phyloP scores from a whole-genome alignment of 2,329 filamentous ascomycete species.

The Pezicula rhizophila region DNA sequence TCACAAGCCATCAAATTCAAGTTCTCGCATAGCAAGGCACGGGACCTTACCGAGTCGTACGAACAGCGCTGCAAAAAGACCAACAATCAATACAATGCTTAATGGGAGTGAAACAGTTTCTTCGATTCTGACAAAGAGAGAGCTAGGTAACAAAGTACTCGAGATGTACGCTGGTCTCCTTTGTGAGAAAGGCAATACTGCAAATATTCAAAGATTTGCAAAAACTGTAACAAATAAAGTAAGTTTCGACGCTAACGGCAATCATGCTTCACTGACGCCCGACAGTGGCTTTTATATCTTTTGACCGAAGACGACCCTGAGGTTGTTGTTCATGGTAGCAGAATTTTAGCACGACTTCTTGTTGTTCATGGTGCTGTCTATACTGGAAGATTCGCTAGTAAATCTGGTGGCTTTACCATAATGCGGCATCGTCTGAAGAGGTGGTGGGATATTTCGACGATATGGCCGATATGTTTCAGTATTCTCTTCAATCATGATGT shows the following conservation, averaged over 20 bases:
- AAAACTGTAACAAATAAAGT: constrained; percentile 94
- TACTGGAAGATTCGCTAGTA: constrained; percentile 81
- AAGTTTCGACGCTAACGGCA: constrained; percentile 24
- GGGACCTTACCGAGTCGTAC: constrained; percentile 35
- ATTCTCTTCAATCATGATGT: constrained; percentile 84
- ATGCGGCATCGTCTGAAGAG: constrained; percentile 75
- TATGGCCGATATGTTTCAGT: constrained; percentile 86
- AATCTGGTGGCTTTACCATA: constrained; percentile 81
- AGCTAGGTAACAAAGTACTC: constrained; percentile 69
- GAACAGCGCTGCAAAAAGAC: constrained; percentile 25
- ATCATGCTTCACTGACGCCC: constrained; percentile 24
- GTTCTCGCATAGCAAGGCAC: constrained; percentile 46
- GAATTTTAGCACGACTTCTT: constrained; percentile 77
- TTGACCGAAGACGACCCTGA: constrained; percentile 81
- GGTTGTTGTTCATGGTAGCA: constrained; percentile 73
- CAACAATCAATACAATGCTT: constrained; percentile 19
- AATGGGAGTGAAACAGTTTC: constrained; percentile 27
- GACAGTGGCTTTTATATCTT: constrained; percentile 83
- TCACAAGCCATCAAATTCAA: constrained; percentile 49
- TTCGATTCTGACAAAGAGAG: constrained; percentile 52
- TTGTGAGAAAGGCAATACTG: constrained; percentile 63
- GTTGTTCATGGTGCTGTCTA: constrained; percentile 78
- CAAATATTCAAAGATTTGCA: constrained; percentile 78
- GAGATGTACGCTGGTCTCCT: constrained; percentile 72
- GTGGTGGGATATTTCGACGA: constrained; percentile 79